phyloP scores from a whole-genome alignment of 2,329 filamentous ascomycete genomes.

The Microdochium paspali region DNA sequence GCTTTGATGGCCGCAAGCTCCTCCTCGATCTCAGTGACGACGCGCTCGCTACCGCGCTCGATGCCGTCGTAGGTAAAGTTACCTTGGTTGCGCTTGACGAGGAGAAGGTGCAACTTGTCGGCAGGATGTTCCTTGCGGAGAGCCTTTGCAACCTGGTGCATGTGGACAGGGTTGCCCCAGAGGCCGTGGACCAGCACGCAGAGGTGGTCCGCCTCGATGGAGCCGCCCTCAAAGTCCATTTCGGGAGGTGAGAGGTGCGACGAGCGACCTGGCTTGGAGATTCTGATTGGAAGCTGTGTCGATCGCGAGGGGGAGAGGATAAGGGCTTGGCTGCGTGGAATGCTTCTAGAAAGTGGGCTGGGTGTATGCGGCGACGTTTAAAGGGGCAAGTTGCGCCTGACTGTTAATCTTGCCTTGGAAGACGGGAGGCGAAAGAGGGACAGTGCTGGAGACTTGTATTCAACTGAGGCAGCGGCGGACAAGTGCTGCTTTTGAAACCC shows the following conservation, averaged over 20 bases:
- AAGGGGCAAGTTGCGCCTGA: not conserved
- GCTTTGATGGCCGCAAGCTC: conserved; percentile 45
- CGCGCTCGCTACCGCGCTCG: conserved; percentile 57
- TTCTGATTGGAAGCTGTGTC: not conserved
- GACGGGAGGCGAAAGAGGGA: not conserved
- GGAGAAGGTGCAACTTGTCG: conserved; percentile 59
- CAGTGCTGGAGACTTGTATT: too few relatives aligned
- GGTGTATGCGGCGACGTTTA: too few relatives aligned
- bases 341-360: too few relatives aligned
- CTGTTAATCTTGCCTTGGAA: too few relatives aligned
- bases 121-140: conserved; percentile 51
- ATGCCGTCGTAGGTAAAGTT: conserved; percentile 65
- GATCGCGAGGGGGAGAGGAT: not conserved
- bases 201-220: conserved; percentile 54
- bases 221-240: conserved; percentile 41
- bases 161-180: conserved; percentile 72
- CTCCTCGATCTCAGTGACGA: conserved; percentile 59
- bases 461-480: too few relatives aligned
- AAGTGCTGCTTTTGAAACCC: too few relatives aligned
- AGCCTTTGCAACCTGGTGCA: conserved; percentile 56
- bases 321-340: too few relatives aligned
- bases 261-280: not conserved
- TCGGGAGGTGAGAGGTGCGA: not conserved
- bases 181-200: conserved; percentile 72
- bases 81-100: conserved; percentile 64